Conservation (phyloP, 1,139 yeast species). For the Yamadazyma trypodendri region DNA sequence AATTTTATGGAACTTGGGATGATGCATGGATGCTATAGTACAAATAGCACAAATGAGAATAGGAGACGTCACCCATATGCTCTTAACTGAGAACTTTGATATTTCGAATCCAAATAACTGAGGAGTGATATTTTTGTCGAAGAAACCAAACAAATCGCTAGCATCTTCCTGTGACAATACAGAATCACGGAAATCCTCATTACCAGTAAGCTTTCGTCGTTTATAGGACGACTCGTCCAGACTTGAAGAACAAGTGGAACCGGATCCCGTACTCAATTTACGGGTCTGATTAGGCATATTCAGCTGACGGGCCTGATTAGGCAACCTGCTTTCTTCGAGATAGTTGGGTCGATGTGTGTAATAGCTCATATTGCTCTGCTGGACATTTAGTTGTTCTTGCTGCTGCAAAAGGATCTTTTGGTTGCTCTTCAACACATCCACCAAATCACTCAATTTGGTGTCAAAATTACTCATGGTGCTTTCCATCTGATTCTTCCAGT, state of each 20-base stretch:
- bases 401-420: constrained; percentile 28
- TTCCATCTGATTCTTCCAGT: constrained; percentile 49
- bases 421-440: constrained; percentile 35
- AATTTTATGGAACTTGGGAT: constrained; percentile 43
- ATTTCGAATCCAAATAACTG: constrained; percentile 68
- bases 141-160: constrained; percentile 47
- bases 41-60: constrained; percentile 61
- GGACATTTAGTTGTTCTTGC: constrained; percentile 19
- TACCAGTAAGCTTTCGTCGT: constrained; percentile 12
- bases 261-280: constrained; percentile 7
- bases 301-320: constrained; percentile 5
- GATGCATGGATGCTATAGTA: constrained; percentile 64
- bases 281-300: no score
- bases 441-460: constrained; percentile 43
- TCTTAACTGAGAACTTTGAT: constrained; percentile 47
- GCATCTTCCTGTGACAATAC: constrained; percentile 46
- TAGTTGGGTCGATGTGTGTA: constrained; percentile 1
- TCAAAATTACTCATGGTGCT: constrained; percentile 46
- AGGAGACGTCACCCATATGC: constrained; percentile 58
- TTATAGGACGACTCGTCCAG: constrained; percentile 3
- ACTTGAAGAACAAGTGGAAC: constrained; percentile 1
- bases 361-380: constrained; percentile 6
- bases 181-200: constrained; percentile 38
- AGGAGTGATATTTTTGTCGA: constrained; percentile 57
- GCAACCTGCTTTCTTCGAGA: background rate